Evolutionary conservation across 768 basidiomycete species (phyloP), one percentile per base, ranked within the genome.

Genomic region (Pleurotus pulmonarius): DNA sequence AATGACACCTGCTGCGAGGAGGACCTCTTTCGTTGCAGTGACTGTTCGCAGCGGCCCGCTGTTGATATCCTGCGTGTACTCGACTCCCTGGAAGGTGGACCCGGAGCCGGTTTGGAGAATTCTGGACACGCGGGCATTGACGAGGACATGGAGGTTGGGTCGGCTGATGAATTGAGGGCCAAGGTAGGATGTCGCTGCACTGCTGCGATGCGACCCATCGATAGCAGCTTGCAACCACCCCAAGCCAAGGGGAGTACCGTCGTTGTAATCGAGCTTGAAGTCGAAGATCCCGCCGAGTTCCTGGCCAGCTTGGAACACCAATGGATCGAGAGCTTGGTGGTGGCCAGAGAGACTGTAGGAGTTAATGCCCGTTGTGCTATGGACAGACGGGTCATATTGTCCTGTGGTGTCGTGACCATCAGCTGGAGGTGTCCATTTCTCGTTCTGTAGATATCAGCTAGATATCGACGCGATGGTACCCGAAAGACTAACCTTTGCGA

Each of bases 211-310:
- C 4, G 62, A 65, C 26, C 60, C 49, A 4, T 52, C 55, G 5
- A 65, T 51, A 2, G 65, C 64, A n/a, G 37, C 22, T 49, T 64
- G 65, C 0, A 46, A 9, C 61, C 61, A 68, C 7, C 64, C 67
- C 6, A 74, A 49, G 3, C 73, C 73, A 3, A 71, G 51, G 1
- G 59, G 60, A 45, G 59, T 57, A 1, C 74, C 74, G 2, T 60
- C 59, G 54, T 73, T 70, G 46, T 65, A 60, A 60, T 73, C 71
- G 11, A 56, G n/a, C 40, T 64, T 67, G 56, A 59, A 69, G 18
- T 68, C 63, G 51, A 68, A 70, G 38, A 65, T 61, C 9, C 25
- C 9, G 1, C 57, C 20, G 3, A 69, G 44, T 40, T 68, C 58
- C 3, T 56, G 3, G 0, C 69, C 64, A 2, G 70, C 63, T 13